These are phyloP conservation scores for Populus davidiana DNA, from an alignment of 345 rosid species.

Conservation along the genomic window DNA sequence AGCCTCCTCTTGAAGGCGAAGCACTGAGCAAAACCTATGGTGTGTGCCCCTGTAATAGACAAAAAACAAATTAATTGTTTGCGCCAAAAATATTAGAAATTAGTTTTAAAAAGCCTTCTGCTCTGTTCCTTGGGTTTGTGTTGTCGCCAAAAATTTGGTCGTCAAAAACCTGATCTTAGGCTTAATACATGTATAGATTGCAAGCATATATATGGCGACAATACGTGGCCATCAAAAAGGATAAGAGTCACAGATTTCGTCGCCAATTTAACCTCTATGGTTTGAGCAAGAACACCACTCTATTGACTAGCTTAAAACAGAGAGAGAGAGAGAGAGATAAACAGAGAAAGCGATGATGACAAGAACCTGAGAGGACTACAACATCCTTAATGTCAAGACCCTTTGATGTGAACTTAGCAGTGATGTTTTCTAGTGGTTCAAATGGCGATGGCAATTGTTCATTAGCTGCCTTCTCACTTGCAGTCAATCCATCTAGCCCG, in stretches of 20 bases:
- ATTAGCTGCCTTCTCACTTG: conserved; percentile 63
- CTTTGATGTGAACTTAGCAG: conserved; percentile 66
- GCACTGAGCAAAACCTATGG: conserved; percentile 87
- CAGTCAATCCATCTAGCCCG: conserved; percentile 58
- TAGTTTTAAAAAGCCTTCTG: background rate
- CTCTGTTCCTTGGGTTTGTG: background rate
- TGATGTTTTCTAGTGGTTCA: conserved; percentile 58
- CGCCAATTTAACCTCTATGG: background rate
- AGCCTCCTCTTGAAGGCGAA: conserved; percentile 75
- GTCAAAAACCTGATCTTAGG: background rate
- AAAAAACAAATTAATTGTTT: background rate
- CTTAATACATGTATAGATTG: no score
- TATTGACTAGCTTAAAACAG: background rate
- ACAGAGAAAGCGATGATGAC: background rate
- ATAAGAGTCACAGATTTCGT: no score
- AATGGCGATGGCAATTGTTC: conserved; percentile 70
- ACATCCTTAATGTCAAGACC: conserved; percentile 88
- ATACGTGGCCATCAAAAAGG: background rate
- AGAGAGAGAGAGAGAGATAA: background rate
- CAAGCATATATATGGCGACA: background rate
- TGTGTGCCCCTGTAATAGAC: conserved; percentile 65
- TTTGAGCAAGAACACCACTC: background rate
- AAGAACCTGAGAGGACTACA: conserved; percentile 80
- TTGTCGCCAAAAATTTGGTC: background rate
- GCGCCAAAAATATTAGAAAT: background rate